Conservation (phyloP, 257 asterid genomes). For the Striga asiatica region DNA sequence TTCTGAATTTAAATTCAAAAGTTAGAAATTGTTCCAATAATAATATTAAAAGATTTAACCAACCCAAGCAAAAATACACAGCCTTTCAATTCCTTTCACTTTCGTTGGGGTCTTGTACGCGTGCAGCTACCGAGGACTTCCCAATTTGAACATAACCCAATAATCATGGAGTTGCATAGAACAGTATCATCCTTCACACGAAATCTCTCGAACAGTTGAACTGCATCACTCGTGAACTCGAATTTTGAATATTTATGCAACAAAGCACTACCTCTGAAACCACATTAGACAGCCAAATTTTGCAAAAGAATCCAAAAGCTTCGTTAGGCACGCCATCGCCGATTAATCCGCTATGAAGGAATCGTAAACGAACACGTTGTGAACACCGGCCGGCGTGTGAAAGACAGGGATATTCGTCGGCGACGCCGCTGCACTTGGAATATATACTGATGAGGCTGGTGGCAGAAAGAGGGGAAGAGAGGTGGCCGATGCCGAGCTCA, state of each 20-base stretch:
- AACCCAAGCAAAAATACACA: too few species aligned
- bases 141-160: constrained; percentile 57
- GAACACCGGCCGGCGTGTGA: constrained; percentile 25
- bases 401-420: constrained; percentile 57
- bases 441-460: constrained; percentile 89
- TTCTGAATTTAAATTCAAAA: too few species aligned
- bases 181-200: constrained; percentile 53
- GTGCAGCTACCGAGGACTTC: too few species aligned
- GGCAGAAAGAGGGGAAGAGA: constrained; percentile 46
- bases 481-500: constrained; percentile 38
- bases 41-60: too few species aligned
- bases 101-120: too few species aligned
- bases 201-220: constrained; percentile 50
- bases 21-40: too few species aligned
- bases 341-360: constrained; percentile 54
- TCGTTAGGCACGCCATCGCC: constrained; percentile 22
- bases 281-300: constrained; percentile 45
- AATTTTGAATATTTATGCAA: constrained; percentile 44
- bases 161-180: constrained; percentile 78
- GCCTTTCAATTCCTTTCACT: too few species aligned
- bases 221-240: constrained; percentile 43
- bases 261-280: constrained; percentile 77
- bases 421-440: constrained; percentile 55
- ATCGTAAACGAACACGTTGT: constrained; percentile 56
- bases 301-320: constrained; percentile 33